These are phyloP conservation scores for Cyclotella atomus DNA, from an alignment of 108 stramenopile species.

Conservation along the genomic window DNA sequence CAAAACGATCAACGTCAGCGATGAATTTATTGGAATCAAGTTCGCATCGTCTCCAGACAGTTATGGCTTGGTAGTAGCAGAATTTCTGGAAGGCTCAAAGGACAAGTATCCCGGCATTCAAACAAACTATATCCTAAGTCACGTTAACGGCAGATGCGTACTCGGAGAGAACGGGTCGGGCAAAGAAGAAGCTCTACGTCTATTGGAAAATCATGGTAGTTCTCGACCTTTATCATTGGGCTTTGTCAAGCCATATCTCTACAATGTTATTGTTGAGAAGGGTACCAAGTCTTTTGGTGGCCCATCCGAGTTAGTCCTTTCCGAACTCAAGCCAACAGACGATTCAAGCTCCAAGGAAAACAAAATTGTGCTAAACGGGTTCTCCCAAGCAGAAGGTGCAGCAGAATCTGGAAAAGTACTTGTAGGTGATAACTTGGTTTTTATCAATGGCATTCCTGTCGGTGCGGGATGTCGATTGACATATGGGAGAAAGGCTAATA, in stretches of 20 bases:
- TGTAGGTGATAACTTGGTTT: slow-evolving; percentile 85
- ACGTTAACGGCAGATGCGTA: slow-evolving; percentile 72
- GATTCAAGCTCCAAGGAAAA: slow-evolving; percentile 37
- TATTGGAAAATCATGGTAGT: slow-evolving; percentile 60
- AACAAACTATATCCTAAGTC: slow-evolving; percentile 67
- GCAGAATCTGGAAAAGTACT: slow-evolving; percentile 76
- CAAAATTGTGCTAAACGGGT: slow-evolving; percentile 72
- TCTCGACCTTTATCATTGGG: slow-evolving; percentile 69
- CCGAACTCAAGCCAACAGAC: slow-evolving; percentile 46
- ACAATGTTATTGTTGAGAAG: slow-evolving; percentile 56
- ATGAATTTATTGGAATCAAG: slow-evolving; percentile 77
- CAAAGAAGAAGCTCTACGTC: slow-evolving; percentile 53
- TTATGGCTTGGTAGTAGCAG: slow-evolving; percentile 59
- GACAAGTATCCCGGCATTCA: slow-evolving; percentile 55
- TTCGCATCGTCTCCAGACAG: slow-evolving; percentile 69
- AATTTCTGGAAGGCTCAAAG: slow-evolving; percentile 58
- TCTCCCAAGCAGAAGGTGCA: slow-evolving; percentile 68
- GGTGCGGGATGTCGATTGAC: slow-evolving; percentile 78
- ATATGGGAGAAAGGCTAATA: slow-evolving; percentile 43
- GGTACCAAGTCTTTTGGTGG: slow-evolving; percentile 54
- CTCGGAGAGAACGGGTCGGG: slow-evolving; percentile 66
- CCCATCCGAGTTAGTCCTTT: slow-evolving; percentile 69
- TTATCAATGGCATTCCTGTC: slow-evolving; percentile 83
- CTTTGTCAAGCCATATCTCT: slow-evolving; percentile 70
- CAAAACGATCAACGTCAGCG: slow-evolving; percentile 52